Evolutionary conservation across 192 early-diverging fungal species (phyloP), one percentile per base, ranked within the genome.

Genomic region (Ambispora gerdemannii): DNA sequence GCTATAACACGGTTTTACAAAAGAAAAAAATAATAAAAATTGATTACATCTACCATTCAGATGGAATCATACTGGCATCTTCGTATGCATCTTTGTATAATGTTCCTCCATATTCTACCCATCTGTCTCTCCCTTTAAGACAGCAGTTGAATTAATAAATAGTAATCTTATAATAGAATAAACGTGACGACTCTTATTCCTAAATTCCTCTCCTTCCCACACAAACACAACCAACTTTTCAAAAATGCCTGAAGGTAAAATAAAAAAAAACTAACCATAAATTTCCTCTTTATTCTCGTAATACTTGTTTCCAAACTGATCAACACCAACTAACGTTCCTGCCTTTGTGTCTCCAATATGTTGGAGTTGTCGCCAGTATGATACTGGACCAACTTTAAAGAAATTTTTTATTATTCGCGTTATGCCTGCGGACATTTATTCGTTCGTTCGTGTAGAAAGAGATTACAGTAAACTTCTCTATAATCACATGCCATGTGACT

Each of bases 281-380:
- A 85, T 80, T 76, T 93, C 91, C 60, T 85, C 77, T 7, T 79
- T 74, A 76, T 91, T 90, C 73, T 82, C 82, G 69, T 77, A 93
- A 83, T 91, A 93, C 50, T 86, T 82, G 80, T 93, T 93, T 72
- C 91, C 91, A 61, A 86, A 77, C 66, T 82, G 76, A 77, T 93
- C 91, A 28, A 74, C 79, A 50, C 91, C 91, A 31, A 93, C 79
- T 24, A 90, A 77, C 27, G 77, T 81, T 74, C 91, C 91, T 79
- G 80, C 81, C 72, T 91, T 93, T 62, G 76, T 82, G 50, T 87
- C 86, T 55, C 86, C 78, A 73, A 87, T 83, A 66, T 75, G 75
- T 43, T 83, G 69, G 52, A 87, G 70, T 78, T 87, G 86, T 22
- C 71, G 74, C 63, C 80, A 74, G 47, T 70, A 75, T 60, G 64